These are phyloP conservation scores for Delonix regia DNA, from an alignment of 306 rosid species.

Conservation along the genomic window DNA sequence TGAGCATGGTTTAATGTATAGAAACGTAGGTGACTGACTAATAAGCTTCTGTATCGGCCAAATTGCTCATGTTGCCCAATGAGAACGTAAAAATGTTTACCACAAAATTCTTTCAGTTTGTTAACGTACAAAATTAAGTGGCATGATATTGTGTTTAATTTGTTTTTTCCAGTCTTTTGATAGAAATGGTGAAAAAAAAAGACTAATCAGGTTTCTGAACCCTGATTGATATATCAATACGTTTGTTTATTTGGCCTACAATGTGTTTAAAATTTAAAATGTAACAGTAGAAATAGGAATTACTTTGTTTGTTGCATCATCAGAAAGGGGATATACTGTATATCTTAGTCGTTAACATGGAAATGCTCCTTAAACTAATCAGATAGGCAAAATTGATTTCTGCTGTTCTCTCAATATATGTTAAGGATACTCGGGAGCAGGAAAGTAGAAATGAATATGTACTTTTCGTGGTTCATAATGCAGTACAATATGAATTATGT, in stretches of 20 bases:
- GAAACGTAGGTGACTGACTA: slow-evolving; percentile 8
- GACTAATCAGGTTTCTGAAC: slow-evolving; percentile 1
- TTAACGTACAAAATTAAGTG: background rate
- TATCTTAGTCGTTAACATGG: background rate
- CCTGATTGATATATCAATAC: slow-evolving; percentile 20
- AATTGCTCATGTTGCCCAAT: slow-evolving; percentile 8
- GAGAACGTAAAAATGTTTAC: background rate
- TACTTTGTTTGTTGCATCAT: slow-evolving; percentile 4
- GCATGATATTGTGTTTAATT: slow-evolving; percentile 3
- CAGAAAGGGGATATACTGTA: background rate
- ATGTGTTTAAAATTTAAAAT: slow-evolving; percentile 10
- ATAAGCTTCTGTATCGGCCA: slow-evolving; percentile 2
- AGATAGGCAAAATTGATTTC: background rate
- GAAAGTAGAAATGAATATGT: background rate
- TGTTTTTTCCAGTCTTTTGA: slow-evolving; percentile 13
- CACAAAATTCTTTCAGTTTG: slow-evolving; percentile 10
- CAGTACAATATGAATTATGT: background rate
- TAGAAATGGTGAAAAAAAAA: slow-evolving; percentile 4
- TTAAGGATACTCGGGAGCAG: background rate
- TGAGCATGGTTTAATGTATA: background rate
- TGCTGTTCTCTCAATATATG: background rate
- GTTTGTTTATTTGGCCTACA: background rate
- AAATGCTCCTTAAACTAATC: background rate
- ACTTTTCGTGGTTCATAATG: background rate
- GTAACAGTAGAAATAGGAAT: slow-evolving; percentile 10